Conservation (phyloP, 2,329 filamentous ascomycete genomes). For the Microdochium nivale region DNA sequence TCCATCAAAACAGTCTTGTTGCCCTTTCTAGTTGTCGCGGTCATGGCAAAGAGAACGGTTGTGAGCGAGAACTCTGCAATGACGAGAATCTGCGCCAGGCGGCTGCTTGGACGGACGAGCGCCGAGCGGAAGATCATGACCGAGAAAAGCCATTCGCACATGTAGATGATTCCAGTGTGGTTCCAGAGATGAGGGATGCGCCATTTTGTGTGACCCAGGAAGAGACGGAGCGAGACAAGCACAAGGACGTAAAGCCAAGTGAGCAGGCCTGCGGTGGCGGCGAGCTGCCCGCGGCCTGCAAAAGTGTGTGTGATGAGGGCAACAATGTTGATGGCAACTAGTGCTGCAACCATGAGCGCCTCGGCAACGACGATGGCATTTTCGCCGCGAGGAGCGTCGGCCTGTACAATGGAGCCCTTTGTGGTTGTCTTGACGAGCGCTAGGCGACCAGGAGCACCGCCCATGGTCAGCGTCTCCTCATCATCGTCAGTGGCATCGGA, state of each 20-base stretch:
- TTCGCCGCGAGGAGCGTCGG: slow-evolving; percentile 70
- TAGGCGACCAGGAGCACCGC: slow-evolving; percentile 36
- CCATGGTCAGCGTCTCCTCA: slow-evolving; percentile 45
- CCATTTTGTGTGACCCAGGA: slow-evolving; percentile 55
- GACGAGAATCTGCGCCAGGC: slow-evolving; percentile 52
- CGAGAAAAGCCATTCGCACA: slow-evolving; percentile 69
- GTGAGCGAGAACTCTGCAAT: slow-evolving; percentile 68
- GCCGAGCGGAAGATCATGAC: slow-evolving; percentile 76
- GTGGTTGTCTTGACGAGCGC: slow-evolving; percentile 52
- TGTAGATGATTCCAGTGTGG: slow-evolving; percentile 82
- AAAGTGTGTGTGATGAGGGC: slow-evolving; percentile 54
- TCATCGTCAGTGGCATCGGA: slow-evolving; percentile 49
- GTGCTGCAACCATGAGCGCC: slow-evolving; percentile 61
- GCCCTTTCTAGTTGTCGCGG: slow-evolving; percentile 77
- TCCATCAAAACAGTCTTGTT: slow-evolving; percentile 84
- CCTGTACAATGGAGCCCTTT: slow-evolving; percentile 57
- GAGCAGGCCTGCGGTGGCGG: slow-evolving; percentile 57
- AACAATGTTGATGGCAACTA: slow-evolving; percentile 61
- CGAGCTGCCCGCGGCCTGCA: slow-evolving; percentile 46
- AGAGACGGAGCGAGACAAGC: slow-evolving; percentile 65
- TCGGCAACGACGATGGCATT: slow-evolving; percentile 63
- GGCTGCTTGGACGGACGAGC: slow-evolving; percentile 66
- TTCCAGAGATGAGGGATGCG: slow-evolving; percentile 75
- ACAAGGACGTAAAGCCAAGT: slow-evolving; percentile 76
- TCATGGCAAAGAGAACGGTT: slow-evolving; percentile 65